Base-by-base conservation (phyloP, 306 rosid genomes). In the Quillaja saponaria region DNA sequence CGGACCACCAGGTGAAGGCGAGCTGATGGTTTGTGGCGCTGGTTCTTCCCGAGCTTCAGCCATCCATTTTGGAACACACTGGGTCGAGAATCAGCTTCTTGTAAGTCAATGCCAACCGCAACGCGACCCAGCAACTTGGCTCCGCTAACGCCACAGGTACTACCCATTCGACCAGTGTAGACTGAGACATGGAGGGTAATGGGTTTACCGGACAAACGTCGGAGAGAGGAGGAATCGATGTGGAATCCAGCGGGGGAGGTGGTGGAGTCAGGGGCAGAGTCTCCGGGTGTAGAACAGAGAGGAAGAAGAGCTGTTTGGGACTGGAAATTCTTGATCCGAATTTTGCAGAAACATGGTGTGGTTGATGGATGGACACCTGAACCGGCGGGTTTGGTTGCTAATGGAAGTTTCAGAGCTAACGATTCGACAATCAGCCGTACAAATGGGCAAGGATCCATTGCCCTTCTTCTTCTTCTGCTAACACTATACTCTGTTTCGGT, bases 381-480 rank as follows among this genome's bases (percentile, higher is more conserved):
- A 0, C 81, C 62, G 7, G 92, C 70, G 0, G 85, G 80, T 41
- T 58, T 70, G 21, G 95, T 71, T 8, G 80, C 64, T 7, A 68
- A 63, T 0, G 96, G 96, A 47, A 92, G 95, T 51, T 79, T 82
- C 0, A 92, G 78, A 20, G 96, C 79, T 3, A 92, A 47, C 0
- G 96, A 84, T 0, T 86, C 94, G 6, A 92, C 66, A 42, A 64
- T 81, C 8, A 91, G 70, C 3, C 95, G 82, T n/a, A 87, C 81
- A 49, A 86, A 92, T 0, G 90, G 87, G 35, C 98, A 92, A 0
- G 98, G 90, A 92, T 92, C 96, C 98, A 92, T 87, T 8, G 39
- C n/a, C 20, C 19, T 21, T 13, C 17, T 5, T 41, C 2, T 17
- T 0, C 13, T 11, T 38, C 5, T 53, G 38, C 34, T 2, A 45